Base-by-base conservation (phyloP, 768 basidiomycete species). In the Pisolithus albus region DNA sequence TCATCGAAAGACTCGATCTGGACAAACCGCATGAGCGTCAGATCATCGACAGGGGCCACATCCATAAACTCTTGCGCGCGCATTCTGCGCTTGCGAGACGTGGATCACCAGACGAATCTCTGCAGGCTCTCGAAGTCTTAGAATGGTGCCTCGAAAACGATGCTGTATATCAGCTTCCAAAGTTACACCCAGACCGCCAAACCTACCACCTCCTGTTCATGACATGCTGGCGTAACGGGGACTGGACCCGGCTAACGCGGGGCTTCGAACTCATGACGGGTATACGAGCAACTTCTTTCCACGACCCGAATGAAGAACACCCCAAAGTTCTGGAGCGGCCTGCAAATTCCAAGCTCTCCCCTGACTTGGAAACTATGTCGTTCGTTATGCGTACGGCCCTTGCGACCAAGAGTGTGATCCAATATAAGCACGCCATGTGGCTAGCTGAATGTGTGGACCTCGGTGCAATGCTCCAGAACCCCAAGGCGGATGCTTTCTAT, bases 251-350 rank as follows among this genome's bases (percentile, higher is more conserved):
- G 18, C 79, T 83, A 1, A 61, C 71, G 45, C 74, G 75, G 46
- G 67, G 77, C 16, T 84, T 88, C 63, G 80, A 86, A 54, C 69
- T 87, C 56, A 84, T 90, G 81, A 84, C 85, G 4, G 87, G 88
- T 6, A 81, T 78, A 57, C 76, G 75, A 53, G 59, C 65, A 2
- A 73, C 77, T 50, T 79, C 79, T 46, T 82, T 83, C 53, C 5
- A 56, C 32, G 59, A 57, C 37, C 52, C 51, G 10, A 73, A 74
- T 67, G 77, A 79, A 38, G 77, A 73, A 5, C 63, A 52, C 5
- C 80, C 78, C 8, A 68, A 63, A 51, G 59, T 72, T 10, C 74
- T 76, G 53, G 67, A 66, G 59, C 74, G 73, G 36, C 64, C 70
- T n/a, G 49, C 61, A 30, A 77, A 76, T 24, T 69, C 73, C 53